Evolutionary conservation across 2,329 filamentous ascomycete species (phyloP), one percentile per base, ranked within the genome.

Genomic region (Simplicillium sp.): DNA sequence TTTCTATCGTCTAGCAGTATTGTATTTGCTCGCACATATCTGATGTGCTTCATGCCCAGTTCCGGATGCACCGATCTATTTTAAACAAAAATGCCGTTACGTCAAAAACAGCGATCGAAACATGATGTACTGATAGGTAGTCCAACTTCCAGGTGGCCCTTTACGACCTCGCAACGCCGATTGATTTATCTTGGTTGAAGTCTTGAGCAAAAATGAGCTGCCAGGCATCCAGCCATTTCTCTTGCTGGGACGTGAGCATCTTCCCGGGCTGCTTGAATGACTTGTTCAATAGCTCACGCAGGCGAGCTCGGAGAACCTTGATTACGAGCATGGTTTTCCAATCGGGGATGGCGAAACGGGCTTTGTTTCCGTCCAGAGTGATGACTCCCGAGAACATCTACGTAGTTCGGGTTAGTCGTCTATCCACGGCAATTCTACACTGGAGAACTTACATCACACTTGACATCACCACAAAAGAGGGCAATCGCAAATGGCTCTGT

Each of bases 261-360:
- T 76, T 80, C 11, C 78, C 78, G 0, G 79, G 79, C 48, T 68
- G 73, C 60, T 78, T 83, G 65, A 94, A 88, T 16, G 77, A 73
- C 25, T 75, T 71, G 1, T 77, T 77, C 36, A 94, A 68, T 33
- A 94, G 75, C 49, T 94, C 87, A 48, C 82, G 79, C 14, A 95
- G 67, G 18, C 84, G 75, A 2, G 71, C 67, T 15, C 87, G 77
- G 40, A 97, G 66, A 6, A 80, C 77, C 62, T 96, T 96, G 54
- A 98, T 66, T n/a, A 84, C 88, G 29, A 95, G 75, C 72, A 92
- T 82, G 1, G 82, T 82, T 63, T 89, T 94, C 89, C 90, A 97
- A 56, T 94, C 85, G 4, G 80, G 75, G 1, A 94, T 75, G 16
- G 83, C 77, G 57, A 97, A 95, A 37, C 87, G 77, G 37, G 90